Conservation (phyloP, 306 rosid species). For the Cicer cuneatum region DNA sequence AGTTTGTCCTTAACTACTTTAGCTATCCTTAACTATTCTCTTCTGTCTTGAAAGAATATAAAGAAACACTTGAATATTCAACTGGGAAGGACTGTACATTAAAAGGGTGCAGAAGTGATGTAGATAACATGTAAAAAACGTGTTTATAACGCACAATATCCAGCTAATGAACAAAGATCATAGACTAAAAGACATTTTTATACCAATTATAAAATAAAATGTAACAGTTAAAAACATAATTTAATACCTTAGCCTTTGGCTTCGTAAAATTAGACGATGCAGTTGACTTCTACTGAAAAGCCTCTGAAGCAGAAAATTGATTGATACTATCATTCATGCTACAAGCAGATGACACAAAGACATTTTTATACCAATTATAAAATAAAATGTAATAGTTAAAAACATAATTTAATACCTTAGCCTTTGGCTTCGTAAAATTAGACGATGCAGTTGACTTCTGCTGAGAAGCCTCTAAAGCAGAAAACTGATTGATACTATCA, state of each 20-base stretch:
- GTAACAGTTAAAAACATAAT: conserved; percentile 32
- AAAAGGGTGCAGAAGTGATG: conserved; percentile 9
- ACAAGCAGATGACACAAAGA: conserved; percentile 64
- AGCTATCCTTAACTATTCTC: not conserved
- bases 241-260: conserved; percentile 72
- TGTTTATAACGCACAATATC: not conserved
- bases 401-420: conserved; percentile 62
- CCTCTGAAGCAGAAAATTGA: conserved; percentile 60
- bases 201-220: conserved; percentile 20
- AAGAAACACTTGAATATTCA: not conserved
- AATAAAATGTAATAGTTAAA: conserved; percentile 30
- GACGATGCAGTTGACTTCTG: conserved; percentile 82
- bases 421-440: conserved; percentile 66
- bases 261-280: conserved; percentile 77
- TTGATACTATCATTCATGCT: conserved; percentile 69
- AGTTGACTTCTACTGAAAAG: conserved; percentile 76
- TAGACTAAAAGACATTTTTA: not conserved
- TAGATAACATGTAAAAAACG: conserved; percentile 28
- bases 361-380: not conserved
- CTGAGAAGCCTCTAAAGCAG: conserved; percentile 68
- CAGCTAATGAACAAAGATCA: conserved; percentile 20
- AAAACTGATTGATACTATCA: conserved; percentile 63
- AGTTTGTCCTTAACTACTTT: not conserved
- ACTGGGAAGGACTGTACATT: not conserved
- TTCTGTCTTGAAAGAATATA: not conserved